Percentiles rank a stretch among this genome's conserved stretches.
phyloP scores from a whole-genome alignment of 2,329 filamentous ascomycete species.

The Fusarium marasasianum region DNA sequence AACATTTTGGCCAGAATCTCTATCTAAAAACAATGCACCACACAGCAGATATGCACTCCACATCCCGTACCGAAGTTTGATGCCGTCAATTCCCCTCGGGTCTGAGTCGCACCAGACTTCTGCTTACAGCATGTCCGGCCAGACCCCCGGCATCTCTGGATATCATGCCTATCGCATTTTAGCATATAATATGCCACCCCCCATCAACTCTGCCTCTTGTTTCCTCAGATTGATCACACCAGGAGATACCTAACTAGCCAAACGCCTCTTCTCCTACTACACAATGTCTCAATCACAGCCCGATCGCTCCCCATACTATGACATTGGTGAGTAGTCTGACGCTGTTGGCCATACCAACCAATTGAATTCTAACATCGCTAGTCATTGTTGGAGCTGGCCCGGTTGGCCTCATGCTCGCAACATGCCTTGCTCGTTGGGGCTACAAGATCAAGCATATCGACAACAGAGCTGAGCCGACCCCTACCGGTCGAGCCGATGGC shows the following conservation, averaged over 20 bases:
- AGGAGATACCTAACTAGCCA: constrained; percentile 3
- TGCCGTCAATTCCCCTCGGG: constrained; percentile 35
- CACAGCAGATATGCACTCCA: constrained; percentile 21
- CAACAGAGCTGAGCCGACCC: constrained; percentile 84
- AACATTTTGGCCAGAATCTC: neutral
- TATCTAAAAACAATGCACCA: neutral
- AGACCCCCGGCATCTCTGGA: constrained; percentile 20
- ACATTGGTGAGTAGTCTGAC: constrained; percentile 52
- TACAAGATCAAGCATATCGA: constrained; percentile 97
- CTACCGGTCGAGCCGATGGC: constrained; percentile 87
- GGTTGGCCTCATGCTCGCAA: constrained; percentile 86
- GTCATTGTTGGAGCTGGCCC: constrained; percentile 92
- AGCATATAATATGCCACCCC: constrained; percentile 31
- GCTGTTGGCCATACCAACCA: neutral
- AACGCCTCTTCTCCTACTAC: neutral
- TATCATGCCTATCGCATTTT: constrained; percentile 13
- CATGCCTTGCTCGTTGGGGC: constrained; percentile 89
- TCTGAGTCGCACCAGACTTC: constrained; percentile 14
- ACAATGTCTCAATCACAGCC: constrained; percentile 31
- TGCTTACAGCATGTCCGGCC: constrained; percentile 13
- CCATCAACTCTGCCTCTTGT: constrained; percentile 1
- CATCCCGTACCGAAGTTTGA: constrained; percentile 31
- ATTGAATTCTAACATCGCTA: constrained; percentile 45
- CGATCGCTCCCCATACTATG: constrained; percentile 50
- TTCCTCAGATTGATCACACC: constrained; percentile 5